Evolutionary conservation across 1,284 basidiomycete species (phyloP).

Genomic region (Singerocomus rubriflavus): DNA sequence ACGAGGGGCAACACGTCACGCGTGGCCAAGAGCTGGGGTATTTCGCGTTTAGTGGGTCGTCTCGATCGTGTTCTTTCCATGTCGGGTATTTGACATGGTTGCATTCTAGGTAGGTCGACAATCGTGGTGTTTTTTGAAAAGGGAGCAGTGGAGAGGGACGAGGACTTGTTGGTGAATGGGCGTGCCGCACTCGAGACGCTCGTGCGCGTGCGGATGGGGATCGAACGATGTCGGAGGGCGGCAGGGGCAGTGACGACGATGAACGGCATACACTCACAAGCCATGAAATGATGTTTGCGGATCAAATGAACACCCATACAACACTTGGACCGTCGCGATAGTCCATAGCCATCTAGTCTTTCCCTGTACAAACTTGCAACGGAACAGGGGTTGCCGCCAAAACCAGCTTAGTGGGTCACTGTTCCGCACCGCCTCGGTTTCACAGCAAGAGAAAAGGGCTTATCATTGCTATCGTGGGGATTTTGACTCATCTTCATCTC

Average conservation of each 20-base stretch:
- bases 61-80: neutral
- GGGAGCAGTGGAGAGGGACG: conserved; percentile 82
- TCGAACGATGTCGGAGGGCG: conserved; percentile 48
- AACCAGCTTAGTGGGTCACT: too few relatives aligned
- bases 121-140: conserved; percentile 86
- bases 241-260: neutral
- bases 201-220: conserved; percentile 83
- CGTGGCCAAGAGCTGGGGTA: conserved; percentile 92
- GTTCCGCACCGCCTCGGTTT: conserved; percentile 8
- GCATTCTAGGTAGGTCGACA: conserved; percentile 73
- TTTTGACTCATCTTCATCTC: neutral
- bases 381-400: too few relatives aligned
- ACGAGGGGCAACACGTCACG: conserved; percentile 75
- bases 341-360: too few relatives aligned
- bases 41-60: conserved; percentile 81
- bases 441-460: too few relatives aligned
- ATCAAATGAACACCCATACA: too few relatives aligned
- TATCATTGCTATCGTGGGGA: too few relatives aligned
- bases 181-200: conserved; percentile 81
- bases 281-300: conserved; percentile 1
- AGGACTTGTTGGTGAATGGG: conserved; percentile 87
- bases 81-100: neutral
- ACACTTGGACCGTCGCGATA: too few relatives aligned
- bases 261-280: conserved; percentile 12
- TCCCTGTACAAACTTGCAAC: too few relatives aligned